These are phyloP conservation scores for Yamadazyma sp. DNA, from an alignment of 1,139 yeast species.

Conservation along the genomic window DNA sequence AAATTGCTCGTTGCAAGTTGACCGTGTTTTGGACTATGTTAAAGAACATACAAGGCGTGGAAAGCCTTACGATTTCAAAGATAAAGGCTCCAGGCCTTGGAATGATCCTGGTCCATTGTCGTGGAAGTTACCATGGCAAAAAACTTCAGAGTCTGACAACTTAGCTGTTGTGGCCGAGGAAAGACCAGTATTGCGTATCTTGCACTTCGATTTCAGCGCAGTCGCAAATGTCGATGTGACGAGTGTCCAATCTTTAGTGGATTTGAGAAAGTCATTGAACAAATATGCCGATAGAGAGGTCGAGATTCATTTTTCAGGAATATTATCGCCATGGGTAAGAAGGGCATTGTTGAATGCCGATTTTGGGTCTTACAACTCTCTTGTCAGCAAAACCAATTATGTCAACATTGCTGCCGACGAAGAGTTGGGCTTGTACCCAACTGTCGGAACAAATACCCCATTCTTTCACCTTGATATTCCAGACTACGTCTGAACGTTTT, in stretches of 20 bases:
- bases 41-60: constrained; percentile 65
- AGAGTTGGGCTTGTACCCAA: constrained; percentile 50
- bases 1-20: constrained; percentile 74
- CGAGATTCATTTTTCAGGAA: constrained; percentile 87
- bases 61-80: constrained; percentile 38
- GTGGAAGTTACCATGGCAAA: constrained; percentile 34
- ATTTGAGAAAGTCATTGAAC: constrained; percentile 70
- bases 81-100: constrained; percentile 82
- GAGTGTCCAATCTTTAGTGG: constrained; percentile 75
- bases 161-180: constrained; percentile 32
- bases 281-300: constrained; percentile 80
- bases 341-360: constrained; percentile 76
- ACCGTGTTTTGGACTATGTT: constrained; percentile 66
- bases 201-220: constrained; percentile 79
- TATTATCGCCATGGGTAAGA: constrained; percentile 83
- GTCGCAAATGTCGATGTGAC: constrained; percentile 79
- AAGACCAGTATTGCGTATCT: constrained; percentile 67
- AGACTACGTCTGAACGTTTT: constrained; percentile 38
- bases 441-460: constrained; percentile 74
- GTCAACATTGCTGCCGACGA: constrained; percentile 40
- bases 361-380: constrained; percentile 62
- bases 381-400: constrained; percentile 39
- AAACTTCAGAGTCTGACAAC: constrained; percentile 15
- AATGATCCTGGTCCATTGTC: constrained; percentile 78
- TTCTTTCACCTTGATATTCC: constrained; percentile 89